These are phyloP conservation scores for Spathaspora sp. DNA, from an alignment of 1,139 yeast species.

Conservation along the genomic window DNA sequence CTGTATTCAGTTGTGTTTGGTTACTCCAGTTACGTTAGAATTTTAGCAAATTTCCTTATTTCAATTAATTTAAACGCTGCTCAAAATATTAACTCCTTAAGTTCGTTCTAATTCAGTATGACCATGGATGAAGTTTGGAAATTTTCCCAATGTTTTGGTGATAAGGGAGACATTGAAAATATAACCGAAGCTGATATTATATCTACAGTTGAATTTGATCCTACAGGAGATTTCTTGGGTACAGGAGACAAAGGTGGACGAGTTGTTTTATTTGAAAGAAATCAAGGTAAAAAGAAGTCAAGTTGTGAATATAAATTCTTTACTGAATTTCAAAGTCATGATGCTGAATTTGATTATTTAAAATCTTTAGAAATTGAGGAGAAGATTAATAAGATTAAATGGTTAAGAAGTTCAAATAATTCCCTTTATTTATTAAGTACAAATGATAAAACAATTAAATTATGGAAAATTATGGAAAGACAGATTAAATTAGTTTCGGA, in stretches of 20 bases:
- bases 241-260: conserved; percentile 99
- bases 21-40: no score
- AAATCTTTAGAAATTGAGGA: conserved; percentile 97
- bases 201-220: conserved; percentile 95
- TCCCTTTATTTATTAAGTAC: conserved; percentile 89
- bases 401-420: conserved; percentile 87
- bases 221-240: conserved; percentile 91
- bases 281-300: conserved; percentile 65
- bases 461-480: conserved; percentile 95
- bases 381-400: conserved; percentile 94
- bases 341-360: conserved; percentile 96
- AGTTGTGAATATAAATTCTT: conserved; percentile 90
- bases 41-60: background rate
- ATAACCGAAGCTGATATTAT: conserved; percentile 98
- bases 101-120: conserved; percentile 8
- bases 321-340: conserved; percentile 98
- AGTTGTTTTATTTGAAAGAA: conserved; percentile 92
- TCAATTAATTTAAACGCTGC: background rate
- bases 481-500: conserved; percentile 90
- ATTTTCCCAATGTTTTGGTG: conserved; percentile 94
- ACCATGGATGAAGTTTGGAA: conserved; percentile 50
- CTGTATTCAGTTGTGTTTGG: no score
- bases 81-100: background rate
- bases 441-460: conserved; percentile 94
- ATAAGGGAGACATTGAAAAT: conserved; percentile 93